A percentile compares a stretch with the other conserved stretches of the same genome.
These are phyloP conservation scores for grape (Vitis vinifera) DNA, from an alignment of 164 flowering plant genomes.

Conservation along the genomic window ASM3070453v1 NC_081811.1:25949001-25949500, in stretches of 20 bases:
- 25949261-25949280: background rate
- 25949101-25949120: conserved; percentile 81
- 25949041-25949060: conserved; percentile 82
- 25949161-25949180: conserved; percentile 90
- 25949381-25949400: conserved; percentile 95
- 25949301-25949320: background rate
- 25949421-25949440: conserved; percentile 81
- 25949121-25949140: conserved; percentile 86
- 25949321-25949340: conserved; percentile 37
- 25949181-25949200: conserved; percentile 84
- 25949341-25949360: conserved; percentile 93
- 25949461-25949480: conserved; percentile 98
- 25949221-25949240: conserved; percentile 96
- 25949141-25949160: conserved; percentile 88
- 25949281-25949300: no score
- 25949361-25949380: conserved; percentile 90
- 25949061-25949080: conserved; percentile 76
- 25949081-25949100: conserved; percentile 87
- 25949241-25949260: conserved; percentile 39
- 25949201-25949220: conserved; percentile 93
- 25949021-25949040: conserved; percentile 54
- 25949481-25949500: conserved; percentile 96
- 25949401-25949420: conserved; percentile 81
- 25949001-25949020: background rate
- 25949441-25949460: conserved; percentile 78